Conservation (phyloP, 768 basidiomycete genomes). For the Hemileccinum rubropunctum region DNA sequence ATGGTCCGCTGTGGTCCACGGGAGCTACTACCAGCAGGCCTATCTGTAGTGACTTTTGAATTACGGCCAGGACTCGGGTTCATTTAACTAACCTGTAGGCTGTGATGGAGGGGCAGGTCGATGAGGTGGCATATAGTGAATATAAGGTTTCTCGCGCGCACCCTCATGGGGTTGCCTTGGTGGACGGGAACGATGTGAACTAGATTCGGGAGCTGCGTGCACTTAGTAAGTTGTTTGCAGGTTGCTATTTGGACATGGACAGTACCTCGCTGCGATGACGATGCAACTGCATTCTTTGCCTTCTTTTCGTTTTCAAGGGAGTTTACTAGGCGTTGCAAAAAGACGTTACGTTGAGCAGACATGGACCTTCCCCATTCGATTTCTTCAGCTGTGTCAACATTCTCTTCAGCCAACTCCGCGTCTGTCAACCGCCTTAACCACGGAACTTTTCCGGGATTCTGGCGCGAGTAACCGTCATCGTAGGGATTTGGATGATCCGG, state of each 20-base stretch:
- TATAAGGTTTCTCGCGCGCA: conserved; percentile 32
- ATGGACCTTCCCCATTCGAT: conserved; percentile 74
- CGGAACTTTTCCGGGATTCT: conserved; percentile 63
- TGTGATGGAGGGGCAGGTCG: conserved; percentile 18
- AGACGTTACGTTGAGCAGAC: conserved; percentile 67
- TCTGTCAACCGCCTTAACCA: conserved; percentile 52
- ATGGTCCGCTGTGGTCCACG: conserved; percentile 39
- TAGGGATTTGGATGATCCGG: conserved; percentile 68
- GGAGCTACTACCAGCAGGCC: conserved; percentile 7
- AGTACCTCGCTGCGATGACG: conserved; percentile 28
- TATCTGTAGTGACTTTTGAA: conserved; percentile 18
- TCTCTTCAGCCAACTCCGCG: conserved; percentile 59
- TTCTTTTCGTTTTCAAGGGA: conserved; percentile 52
- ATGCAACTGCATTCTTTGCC: conserved; percentile 34
- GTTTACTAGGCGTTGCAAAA: conserved; percentile 67
- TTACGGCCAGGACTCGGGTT: not conserved
- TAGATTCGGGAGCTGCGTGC: conserved; percentile 21
- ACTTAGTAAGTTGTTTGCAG: conserved; percentile 11
- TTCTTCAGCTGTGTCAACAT: conserved; percentile 77
- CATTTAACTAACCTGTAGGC: conserved; percentile 20
- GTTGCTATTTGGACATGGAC: not conserved
- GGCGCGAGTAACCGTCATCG: conserved; percentile 59
- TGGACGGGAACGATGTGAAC: conserved; percentile 25
- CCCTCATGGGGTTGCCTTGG: conserved; percentile 23
- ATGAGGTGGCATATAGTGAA: conserved; percentile 32